Percentiles rank a stretch among this genome's conserved stretches.
These are phyloP conservation scores for Inga laurina DNA, from an alignment of 306 rosid species.

Conservation along the genomic window DNA sequence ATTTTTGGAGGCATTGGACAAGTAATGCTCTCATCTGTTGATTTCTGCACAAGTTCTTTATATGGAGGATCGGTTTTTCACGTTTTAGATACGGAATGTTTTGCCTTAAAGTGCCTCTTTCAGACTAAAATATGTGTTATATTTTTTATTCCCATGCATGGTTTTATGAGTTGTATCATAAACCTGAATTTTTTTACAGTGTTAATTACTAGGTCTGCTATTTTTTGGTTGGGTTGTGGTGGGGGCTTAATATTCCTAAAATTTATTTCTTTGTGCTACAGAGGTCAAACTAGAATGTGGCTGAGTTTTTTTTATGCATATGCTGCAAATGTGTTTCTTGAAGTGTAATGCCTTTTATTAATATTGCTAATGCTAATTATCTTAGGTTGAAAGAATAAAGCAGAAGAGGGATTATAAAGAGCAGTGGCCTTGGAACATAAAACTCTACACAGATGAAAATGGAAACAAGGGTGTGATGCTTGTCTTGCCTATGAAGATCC, in stretches of 20 bases:
- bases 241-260: background rate
- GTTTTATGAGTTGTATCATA: background rate
- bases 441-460: conserved; percentile 83
- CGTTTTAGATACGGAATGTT: background rate
- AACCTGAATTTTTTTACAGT: background rate
- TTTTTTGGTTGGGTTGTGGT: background rate
- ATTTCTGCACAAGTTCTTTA: conserved; percentile 28
- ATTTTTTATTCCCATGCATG: background rate
- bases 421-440: conserved; percentile 98
- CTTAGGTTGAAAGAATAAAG: conserved; percentile 95
- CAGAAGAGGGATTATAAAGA: conserved; percentile 98
- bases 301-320: conserved; percentile 5
- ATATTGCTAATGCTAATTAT: background rate
- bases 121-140: background rate
- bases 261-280: background rate
- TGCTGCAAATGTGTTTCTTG: background rate
- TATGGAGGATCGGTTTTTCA: background rate
- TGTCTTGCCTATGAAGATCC: conserved; percentile 95
- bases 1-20: conserved; percentile 99
- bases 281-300: background rate
- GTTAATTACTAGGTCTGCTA: background rate
- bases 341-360: background rate
- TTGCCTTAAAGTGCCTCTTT: background rate
- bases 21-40: conserved; percentile 59
- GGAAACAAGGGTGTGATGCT: conserved; percentile 97